Evolutionary conservation across 768 basidiomycete genomes (phyloP).

Genomic region (Coprinopsis strossmayeri): DNA sequence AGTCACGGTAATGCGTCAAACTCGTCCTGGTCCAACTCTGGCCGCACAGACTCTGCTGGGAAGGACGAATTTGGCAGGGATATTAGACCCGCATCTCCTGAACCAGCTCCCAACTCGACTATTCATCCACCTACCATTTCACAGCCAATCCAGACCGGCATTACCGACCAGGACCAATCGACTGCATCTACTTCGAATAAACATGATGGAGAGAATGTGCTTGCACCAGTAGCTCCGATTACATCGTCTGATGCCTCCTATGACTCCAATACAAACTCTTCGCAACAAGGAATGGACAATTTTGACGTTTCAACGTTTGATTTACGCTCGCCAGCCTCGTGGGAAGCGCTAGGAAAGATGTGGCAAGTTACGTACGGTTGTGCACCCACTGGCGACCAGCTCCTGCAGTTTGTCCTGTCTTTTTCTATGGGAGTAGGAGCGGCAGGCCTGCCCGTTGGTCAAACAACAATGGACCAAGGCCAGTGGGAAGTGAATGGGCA

Average conservation of each 20-base stretch:
- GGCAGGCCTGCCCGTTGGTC: background rate
- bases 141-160: slow-evolving; percentile 20
- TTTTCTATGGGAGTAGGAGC: slow-evolving; percentile 11
- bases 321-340: slow-evolving; percentile 64
- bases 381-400: slow-evolving; percentile 64
- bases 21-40: slow-evolving; percentile 6
- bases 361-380: slow-evolving; percentile 67
- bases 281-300: slow-evolving; percentile 47
- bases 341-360: slow-evolving; percentile 76
- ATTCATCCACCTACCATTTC: slow-evolving; percentile 22
- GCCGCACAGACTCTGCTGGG: slow-evolving; percentile 23
- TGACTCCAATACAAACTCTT: slow-evolving; percentile 32
- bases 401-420: slow-evolving; percentile 67
- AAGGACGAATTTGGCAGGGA: slow-evolving; percentile 89
- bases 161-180: slow-evolving; percentile 23
- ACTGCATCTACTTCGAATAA: slow-evolving; percentile 38
- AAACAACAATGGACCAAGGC: slow-evolving; percentile 13
- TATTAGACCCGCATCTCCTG: slow-evolving; percentile 52
- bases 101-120: slow-evolving; percentile 14
- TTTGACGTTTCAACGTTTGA: slow-evolving; percentile 73
- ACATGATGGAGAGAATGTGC: slow-evolving; percentile 31
- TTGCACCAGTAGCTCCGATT: slow-evolving; percentile 51
- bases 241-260: slow-evolving; percentile 38
- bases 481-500: slow-evolving; percentile 2
- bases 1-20: background rate